phyloP scores from a whole-genome alignment of 352 stramenopile genomes.

The Phytophthora chlamydospora region DNA sequence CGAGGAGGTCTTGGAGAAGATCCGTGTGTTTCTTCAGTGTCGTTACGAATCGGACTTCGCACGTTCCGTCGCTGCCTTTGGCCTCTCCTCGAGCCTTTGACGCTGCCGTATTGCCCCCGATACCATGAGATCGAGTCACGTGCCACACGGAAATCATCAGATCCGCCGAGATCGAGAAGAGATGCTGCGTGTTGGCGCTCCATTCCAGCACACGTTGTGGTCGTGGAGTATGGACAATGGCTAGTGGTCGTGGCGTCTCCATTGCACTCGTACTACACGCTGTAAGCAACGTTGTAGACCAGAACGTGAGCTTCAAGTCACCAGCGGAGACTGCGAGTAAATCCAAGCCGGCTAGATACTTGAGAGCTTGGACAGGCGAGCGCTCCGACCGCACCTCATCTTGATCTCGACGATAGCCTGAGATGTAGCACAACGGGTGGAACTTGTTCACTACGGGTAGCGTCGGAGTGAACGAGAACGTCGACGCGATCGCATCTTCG shows the following conservation, averaged over 20 bases:
- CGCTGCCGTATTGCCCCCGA: conserved; percentile 20
- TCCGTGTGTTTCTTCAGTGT: conserved; percentile 76
- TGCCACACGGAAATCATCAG: conserved; percentile 71
- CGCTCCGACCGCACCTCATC: conserved; percentile 78
- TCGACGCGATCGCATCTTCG: conserved; percentile 11
- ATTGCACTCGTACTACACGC: conserved; percentile 63
- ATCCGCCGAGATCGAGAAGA: conserved; percentile 81
- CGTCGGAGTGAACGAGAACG: conserved; percentile 41
- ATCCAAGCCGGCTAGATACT: conserved; percentile 66
- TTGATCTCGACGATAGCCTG: conserved; percentile 76
- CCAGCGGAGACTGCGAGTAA: conserved; percentile 73
- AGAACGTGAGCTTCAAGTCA: conserved; percentile 84
- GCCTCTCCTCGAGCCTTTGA: conserved; percentile 23
- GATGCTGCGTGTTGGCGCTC: conserved; percentile 49
- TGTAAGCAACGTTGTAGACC: conserved; percentile 66
- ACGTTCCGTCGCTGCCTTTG: conserved; percentile 41
- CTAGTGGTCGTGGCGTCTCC: conserved; percentile 67
- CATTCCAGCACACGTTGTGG: conserved; percentile 79
- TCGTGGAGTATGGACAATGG: conserved; percentile 65
- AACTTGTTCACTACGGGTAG: conserved; percentile 72
- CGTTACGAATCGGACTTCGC: conserved; percentile 56
- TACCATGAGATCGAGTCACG: conserved; percentile 38
- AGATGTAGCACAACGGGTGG: conserved; percentile 71
- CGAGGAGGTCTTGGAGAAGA: conserved; percentile 71
- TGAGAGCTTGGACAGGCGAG: conserved; percentile 75